Base-by-base conservation (phyloP, 2,329 filamentous ascomycete genomes). In the Blastomyces percursus region DNA sequence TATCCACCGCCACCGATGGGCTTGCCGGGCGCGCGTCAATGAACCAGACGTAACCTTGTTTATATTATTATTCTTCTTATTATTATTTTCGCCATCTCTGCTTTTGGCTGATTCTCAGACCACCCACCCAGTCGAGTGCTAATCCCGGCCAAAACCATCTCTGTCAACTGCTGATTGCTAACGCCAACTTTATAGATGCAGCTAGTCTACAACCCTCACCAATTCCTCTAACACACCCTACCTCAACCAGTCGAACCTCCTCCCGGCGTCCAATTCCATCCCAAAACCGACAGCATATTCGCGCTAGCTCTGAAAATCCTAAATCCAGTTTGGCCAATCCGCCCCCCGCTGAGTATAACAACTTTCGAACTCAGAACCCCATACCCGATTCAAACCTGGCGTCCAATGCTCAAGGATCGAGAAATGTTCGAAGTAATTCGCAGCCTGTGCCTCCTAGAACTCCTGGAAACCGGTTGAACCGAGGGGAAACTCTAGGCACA, bases 301-400 rank as follows among this genome's bases (percentile, higher is more conserved):
- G 87, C 67, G 84, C 87, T 62, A 89, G 86, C 75, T 90, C 87
- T 61, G 87, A 90, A 72, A 59, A 74, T 84, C 55, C 75, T 84
- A 63, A 82, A 81, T 65, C 82, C 80, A 63, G 81, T n/a, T 35
- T 62, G 14, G 46, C 55, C 54, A 59, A 61, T 58, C 51, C 64
- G 35, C 57, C 57, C 24, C 40, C 60, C 40, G 50, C 60, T 44
- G 61, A 67, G 60, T 55, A 35, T 46, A 54, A 40, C 63, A 64
- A 61, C 60, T 59, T 60, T 59, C 64, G 57, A 55, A 54, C 55
- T 38, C 48, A 42, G 60, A 60, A 61, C 52, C 54, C 58, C 60
- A 40, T 52, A 46, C 24, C 35, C 54, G 61, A 62, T 59, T 66
- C 67, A 65, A 68, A 64, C 62, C 64, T 70, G 66, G 66, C 67